These are phyloP conservation scores for Podila epicladia DNA, from an alignment of 192 early-diverging fungal genomes.

Conservation along the genomic window DNA sequence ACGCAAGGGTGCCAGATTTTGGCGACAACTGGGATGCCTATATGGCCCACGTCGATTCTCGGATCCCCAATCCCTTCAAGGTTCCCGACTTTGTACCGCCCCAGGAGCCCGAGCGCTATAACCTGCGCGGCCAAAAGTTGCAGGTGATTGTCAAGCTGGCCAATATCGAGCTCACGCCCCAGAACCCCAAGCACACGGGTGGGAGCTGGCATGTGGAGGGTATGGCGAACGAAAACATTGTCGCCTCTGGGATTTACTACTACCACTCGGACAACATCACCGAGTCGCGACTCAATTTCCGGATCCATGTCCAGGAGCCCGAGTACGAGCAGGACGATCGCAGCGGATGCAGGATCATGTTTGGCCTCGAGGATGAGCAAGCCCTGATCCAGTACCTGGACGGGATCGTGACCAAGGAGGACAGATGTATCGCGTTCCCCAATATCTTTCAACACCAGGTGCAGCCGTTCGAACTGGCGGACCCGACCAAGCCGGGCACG, in stretches of 20 bases:
- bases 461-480: constrained; percentile 63
- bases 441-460: constrained; percentile 79
- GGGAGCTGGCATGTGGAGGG: constrained; percentile 78
- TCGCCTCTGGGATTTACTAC: constrained; percentile 79
- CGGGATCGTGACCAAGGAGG: constrained; percentile 55
- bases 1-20: background rate
- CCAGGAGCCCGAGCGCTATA: constrained; percentile 12
- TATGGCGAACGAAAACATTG: constrained; percentile 74
- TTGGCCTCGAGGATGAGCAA: constrained; percentile 49
- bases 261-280: constrained; percentile 77
- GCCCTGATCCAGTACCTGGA: constrained; percentile 45
- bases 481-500: constrained; percentile 60
- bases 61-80: constrained; percentile 16
- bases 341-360: constrained; percentile 36
- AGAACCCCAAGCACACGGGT: constrained; percentile 64
- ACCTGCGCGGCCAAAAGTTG: constrained; percentile 45
- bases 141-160: constrained; percentile 75
- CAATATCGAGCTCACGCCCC: constrained; percentile 73
- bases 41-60: constrained; percentile 24
- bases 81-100: constrained; percentile 20
- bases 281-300: constrained; percentile 60
- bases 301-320: constrained; percentile 54
- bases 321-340: constrained; percentile 39
- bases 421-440: constrained; percentile 75
- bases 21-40: constrained; percentile 26